Evolutionary conservation across 176 grass and related monocot genomes (phyloP), one percentile per base, ranked within the genome.

Genomic region (Oryza nivara): DNA sequence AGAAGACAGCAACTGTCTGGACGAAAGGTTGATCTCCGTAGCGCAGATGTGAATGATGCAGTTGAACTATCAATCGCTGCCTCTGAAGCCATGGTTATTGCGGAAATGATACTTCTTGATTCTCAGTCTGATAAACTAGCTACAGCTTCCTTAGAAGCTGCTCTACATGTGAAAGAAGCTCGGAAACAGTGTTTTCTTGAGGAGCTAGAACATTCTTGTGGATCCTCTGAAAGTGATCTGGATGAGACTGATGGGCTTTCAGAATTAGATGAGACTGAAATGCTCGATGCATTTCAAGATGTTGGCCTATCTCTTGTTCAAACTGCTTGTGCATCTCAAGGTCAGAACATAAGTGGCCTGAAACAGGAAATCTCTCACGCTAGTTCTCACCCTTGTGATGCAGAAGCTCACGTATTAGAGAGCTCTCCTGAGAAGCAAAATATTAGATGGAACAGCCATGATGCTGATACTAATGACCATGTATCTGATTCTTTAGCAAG

Each of bases 51-150:
- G 64, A 67, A 83, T 70, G 91, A 90, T 78, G 91, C 92, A 26
- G 74, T 95, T 88, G 91, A 98, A 71, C 89, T 98, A 81, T 95
- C 90, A 66, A 84, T 98, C 79, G 85, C 92, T 86, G 95, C 95
- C 49, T 98, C 95, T 85, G 95, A 98, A 88, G 95, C 95, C 76
- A 90, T 98, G 79, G 87, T 91, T 49, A 95, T 98, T 82, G 80
- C 88, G 82, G 92, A 98, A 75, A 76, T 93, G 75, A 70, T 91
- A 70, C 76, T 71, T 67, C 40, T 66, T 68, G 77, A 84, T 77
- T 83, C 63, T 58, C 54, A 74, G 10, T 26, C 76, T 60, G 85
- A 89, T 80, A 83, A 78, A 38, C 84, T 90, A 61, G 49, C 84
- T 81, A 58, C 46, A 69, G 65, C 85, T 85, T 51, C 88, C 48